Base-by-base conservation (phyloP, 2,329 filamentous ascomycete species). In the Fusarium siculi region DNA sequence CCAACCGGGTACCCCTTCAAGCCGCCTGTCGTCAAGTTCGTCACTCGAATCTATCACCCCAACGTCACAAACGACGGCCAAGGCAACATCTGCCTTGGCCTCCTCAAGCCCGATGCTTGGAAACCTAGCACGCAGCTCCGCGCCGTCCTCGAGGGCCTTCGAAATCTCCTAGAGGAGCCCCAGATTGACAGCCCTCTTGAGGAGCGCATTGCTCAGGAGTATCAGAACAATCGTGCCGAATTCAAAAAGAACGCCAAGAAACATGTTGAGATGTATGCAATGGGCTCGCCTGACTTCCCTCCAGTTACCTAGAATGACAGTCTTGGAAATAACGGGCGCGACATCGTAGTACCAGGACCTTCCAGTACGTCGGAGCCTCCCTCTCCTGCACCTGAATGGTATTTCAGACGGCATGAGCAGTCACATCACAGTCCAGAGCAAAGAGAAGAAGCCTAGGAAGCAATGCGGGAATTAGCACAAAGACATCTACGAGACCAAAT, bases 11-110 rank as follows among this genome's bases (percentile, higher is more conserved):
- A 97, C 86, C 95, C 95, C 40, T 97, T 97, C 90, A 96, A 96
- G 84, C 91, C 94, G 28, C 95, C 95, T 21, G 85, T 88, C 68
- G 87, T 97, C 76, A 90, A 88, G 79, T 97, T 97, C 88, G 85
- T 87, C 74, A 97, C 95, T 57, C 96, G 95, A 84, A 93, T 97
- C 86, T 98, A 97, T 88, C 95, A 98, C 85, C 95, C 95, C 49
- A 98, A 98, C 84, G 90, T 98, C 67, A 94, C 92, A 79, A 96
- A 97, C 87, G 95, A 97, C 82, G 88, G 89, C 79, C 89, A 91
- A 75, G 95, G 95, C 70, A 92, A 88, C 83, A 93, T 98, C 90
- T 98, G 95, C 84, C 87, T 98, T 49, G 91, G 90, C 68, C 89
- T 95, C 82, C 90, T 98, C 76, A 94, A 95, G 80, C 82, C 92